Conservation (phyloP, 768 basidiomycete species). For the Tubosaeta sp. region DNA sequence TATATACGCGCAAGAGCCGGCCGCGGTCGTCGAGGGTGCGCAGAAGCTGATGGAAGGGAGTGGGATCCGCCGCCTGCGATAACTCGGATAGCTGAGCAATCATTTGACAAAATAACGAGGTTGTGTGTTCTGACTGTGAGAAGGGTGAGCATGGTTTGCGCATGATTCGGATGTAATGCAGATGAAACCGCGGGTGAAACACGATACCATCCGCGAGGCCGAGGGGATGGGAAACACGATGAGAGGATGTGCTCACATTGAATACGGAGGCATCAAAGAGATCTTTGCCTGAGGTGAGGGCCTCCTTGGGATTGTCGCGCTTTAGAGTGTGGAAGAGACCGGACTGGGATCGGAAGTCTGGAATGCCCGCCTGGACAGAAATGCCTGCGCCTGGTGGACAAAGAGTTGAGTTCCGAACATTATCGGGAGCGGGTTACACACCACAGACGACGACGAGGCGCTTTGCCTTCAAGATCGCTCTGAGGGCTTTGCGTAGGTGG, state of each 20-base stretch:
- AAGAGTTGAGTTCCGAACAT: constrained; percentile 3
- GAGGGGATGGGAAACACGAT: constrained; percentile 4
- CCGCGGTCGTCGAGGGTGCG: constrained; percentile 72
- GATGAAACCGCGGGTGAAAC: background rate
- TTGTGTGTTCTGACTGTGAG: constrained; percentile 66
- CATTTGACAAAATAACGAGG: constrained; percentile 82
- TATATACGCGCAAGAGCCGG: constrained; percentile 80
- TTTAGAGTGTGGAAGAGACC: constrained; percentile 79
- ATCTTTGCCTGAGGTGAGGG: constrained; percentile 74
- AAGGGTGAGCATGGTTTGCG: constrained; percentile 16
- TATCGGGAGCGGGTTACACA: constrained; percentile 36
- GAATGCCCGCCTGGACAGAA: constrained; percentile 83
- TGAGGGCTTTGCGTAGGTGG: constrained; percentile 53
- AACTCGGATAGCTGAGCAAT: constrained; percentile 77
- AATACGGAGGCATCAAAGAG: constrained; percentile 90
- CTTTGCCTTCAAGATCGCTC: constrained; percentile 72
- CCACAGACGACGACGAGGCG: constrained; percentile 85
- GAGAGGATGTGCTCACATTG: constrained; percentile 47
- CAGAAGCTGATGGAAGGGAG: constrained; percentile 75
- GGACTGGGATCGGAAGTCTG: constrained; percentile 80
- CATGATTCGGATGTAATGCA: constrained; percentile 1
- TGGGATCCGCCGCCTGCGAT: constrained; percentile 69
- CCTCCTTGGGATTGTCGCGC: constrained; percentile 70
- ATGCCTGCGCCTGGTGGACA: constrained; percentile 71
- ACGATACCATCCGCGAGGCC: background rate